These are phyloP conservation scores for Streptanthus diversifolius DNA, from an alignment of 345 rosid species.

Conservation along the genomic window DNA sequence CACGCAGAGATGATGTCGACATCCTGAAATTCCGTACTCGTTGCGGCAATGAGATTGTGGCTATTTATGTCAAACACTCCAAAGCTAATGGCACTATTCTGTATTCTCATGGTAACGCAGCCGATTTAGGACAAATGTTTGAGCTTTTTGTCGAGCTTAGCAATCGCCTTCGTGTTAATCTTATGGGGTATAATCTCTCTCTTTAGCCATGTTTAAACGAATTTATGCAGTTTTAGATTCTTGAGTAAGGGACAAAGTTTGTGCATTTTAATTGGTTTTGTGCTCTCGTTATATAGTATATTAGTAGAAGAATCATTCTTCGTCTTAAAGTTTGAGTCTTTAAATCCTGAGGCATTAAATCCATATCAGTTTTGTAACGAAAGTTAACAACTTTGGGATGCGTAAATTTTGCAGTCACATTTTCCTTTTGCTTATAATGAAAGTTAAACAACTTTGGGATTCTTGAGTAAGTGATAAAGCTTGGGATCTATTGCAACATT, in stretches of 20 bases:
- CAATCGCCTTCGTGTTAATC: conserved; percentile 76
- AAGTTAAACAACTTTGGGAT: no score
- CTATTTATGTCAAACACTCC: conserved; percentile 66
- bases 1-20: conserved; percentile 62
- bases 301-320: not conserved
- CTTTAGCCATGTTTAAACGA: not conserved
- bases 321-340: not conserved
- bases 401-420: not conserved
- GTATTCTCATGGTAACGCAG: conserved; percentile 98
- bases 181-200: conserved; percentile 64
- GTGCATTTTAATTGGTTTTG: not conserved
- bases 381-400: not conserved
- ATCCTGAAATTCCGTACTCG: conserved; percentile 73
- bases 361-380: not conserved
- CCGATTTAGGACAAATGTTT: conserved; percentile 92
- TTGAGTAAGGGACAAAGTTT: not conserved
- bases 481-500: not conserved
- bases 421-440: not conserved
- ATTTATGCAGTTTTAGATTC: not conserved
- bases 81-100: conserved; percentile 69
- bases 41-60: conserved; percentile 74
- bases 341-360: not conserved
- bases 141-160: conserved; percentile 87
- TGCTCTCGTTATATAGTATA: not conserved
- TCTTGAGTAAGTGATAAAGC: no score